Evolutionary conservation across 108 stramenopile species (phyloP), one percentile per base, ranked within the genome.

Genomic region (Pseudonitzschia delicatissima): DNA sequence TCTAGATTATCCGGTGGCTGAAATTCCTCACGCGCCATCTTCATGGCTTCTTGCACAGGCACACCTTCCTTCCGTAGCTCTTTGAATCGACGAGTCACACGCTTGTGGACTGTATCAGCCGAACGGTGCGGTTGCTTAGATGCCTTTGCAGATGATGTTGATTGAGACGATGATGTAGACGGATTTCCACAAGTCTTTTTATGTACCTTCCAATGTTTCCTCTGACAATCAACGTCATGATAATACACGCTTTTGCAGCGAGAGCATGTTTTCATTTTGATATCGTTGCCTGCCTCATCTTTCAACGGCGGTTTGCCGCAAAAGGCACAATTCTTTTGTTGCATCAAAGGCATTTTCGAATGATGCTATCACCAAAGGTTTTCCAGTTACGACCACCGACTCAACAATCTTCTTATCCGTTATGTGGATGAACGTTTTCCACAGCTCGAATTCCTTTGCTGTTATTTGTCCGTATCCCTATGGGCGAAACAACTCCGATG

Each of bases 171-270:
- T 37, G 59, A 17, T 2, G 39, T 1, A 4, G 42, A 15, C 15
- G 23, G 20, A 53, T 20, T 40, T 29, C 63, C 25, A 67, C 72
- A 67, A 35, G 37, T 21, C n/a, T 61, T 73, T 58, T 80, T 84
- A 67, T 87, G 86, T 15, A 72, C 20, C 50, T 26, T 72, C 40
- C 69, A 88, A 50, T 84, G 70, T 11, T 63, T 57, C 59, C 70
- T 74, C 69, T 88, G 87, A 60, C 87, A 88, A 0, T 51, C 49
- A 4, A 44, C 40, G 66, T 85, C 75, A 55, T 88, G 87, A 57
- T 88, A 88, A 60, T 62, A 81, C 2, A 75, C 79, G 26, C 29
- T 40, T 55, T 81, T 67, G 60, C 87, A 88, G n/a, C 84, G 71
- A 26, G 76, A 73, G 57, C 87, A 88, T 12, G 23, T 23, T 28